Conservation (phyloP, 2,329 filamentous ascomycete genomes). For the Xylariales sp. region DNA sequence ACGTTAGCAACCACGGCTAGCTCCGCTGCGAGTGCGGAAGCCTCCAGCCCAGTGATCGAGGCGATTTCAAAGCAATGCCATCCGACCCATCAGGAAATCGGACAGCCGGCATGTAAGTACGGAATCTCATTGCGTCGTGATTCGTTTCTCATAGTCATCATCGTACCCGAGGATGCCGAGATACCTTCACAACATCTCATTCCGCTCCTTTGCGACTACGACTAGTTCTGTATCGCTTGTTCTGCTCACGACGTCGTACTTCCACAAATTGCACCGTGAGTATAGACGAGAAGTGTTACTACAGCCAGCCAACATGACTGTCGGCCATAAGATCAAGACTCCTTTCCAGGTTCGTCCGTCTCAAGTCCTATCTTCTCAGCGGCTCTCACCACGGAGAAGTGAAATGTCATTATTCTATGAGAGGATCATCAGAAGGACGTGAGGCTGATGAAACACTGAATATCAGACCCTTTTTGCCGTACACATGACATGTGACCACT, state of each 20-base stretch:
- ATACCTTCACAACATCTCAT: slow-evolving; percentile 20
- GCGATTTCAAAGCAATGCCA: slow-evolving; percentile 33
- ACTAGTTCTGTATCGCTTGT: slow-evolving; percentile 18
- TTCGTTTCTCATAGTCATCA: slow-evolving; percentile 5
- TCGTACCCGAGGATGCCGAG: slow-evolving; percentile 18
- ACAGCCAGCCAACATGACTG: slow-evolving; percentile 19
- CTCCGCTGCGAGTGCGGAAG: no score
- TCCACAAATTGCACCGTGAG: slow-evolving; percentile 17
- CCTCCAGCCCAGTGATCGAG: no score
- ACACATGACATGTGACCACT: slow-evolving; percentile 84
- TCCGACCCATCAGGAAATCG: slow-evolving; percentile 5
- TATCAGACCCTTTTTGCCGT: slow-evolving; percentile 87
- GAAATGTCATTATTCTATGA: no score
- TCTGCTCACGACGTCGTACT: slow-evolving; percentile 20
- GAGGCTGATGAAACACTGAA: slow-evolving; percentile 26
- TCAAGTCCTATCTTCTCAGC: background rate
- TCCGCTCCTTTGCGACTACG: slow-evolving; percentile 19
- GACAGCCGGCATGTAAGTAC: background rate
- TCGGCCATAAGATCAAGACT: slow-evolving; percentile 26
- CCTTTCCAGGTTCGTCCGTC: slow-evolving; percentile 28
- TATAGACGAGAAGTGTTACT: slow-evolving; percentile 8
- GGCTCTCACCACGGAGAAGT: no score
- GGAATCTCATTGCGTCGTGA: no score
- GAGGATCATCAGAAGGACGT: no score
- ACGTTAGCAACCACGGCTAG: background rate